Conservation (phyloP, 2,329 filamentous ascomycete genomes). For the Fusarium abutilonis region DNA sequence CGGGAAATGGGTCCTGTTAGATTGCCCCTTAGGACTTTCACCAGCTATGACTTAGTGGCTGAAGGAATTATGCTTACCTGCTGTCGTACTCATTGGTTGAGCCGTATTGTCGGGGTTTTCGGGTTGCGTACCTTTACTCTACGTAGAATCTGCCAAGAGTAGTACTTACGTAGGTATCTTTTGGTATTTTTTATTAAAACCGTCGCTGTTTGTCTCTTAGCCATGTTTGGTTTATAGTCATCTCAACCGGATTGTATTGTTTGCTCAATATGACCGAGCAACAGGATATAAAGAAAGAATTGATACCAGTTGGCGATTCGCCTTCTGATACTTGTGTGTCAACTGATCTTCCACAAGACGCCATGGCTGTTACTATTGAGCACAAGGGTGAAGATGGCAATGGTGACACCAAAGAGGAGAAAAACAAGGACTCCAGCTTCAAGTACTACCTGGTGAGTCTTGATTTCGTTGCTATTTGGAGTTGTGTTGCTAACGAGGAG, state of each 20-base stretch:
- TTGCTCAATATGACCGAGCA: slow-evolving; percentile 9
- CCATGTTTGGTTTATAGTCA: not conserved
- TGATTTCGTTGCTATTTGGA: not conserved
- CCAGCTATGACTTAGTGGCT: slow-evolving; percentile 9
- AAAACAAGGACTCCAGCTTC: slow-evolving; percentile 39
- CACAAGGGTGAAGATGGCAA: slow-evolving; percentile 3
- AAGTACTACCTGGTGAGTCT: slow-evolving; percentile 42
- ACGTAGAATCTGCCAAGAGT: slow-evolving; percentile 20
- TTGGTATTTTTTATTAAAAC: not conserved
- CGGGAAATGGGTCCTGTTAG: slow-evolving; percentile 1
- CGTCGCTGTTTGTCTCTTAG: not conserved
- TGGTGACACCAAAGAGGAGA: slow-evolving; percentile 7
- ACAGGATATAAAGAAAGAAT: slow-evolving; percentile 7
- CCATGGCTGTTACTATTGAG: slow-evolving; percentile 4
- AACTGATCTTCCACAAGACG: slow-evolving; percentile 6
- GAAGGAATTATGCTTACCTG: slow-evolving; percentile 1
- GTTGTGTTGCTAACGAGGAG: not conserved
- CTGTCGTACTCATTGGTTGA: slow-evolving; percentile 14
- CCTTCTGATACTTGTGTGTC: slow-evolving; percentile 7
- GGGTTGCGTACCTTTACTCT: slow-evolving; percentile 11
- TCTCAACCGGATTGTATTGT: not conserved
- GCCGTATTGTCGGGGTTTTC: slow-evolving; percentile 27
- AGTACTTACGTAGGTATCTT: not conserved
- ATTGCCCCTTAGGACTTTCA: not conserved
- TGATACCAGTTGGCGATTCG: slow-evolving; percentile 1